Evolutionary conservation across 2,329 filamentous ascomycete species (phyloP), one percentile per base, ranked within the genome.

Genomic region (Chrysosphaeria jannelii): DNA sequence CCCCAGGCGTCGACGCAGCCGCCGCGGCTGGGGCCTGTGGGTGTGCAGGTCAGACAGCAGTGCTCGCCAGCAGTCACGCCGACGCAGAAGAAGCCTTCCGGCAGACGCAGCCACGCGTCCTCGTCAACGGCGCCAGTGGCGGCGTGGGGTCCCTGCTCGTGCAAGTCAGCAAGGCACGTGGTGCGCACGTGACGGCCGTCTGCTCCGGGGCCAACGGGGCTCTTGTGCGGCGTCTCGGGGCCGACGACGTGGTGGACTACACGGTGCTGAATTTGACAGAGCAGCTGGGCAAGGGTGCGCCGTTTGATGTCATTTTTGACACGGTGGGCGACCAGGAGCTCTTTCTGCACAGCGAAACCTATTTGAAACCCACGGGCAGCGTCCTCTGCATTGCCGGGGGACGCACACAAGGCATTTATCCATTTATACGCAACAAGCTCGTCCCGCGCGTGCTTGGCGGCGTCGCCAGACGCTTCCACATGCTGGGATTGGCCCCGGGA

Each of bases 121-220:
- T 57, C 22, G 38, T 57, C 4, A 52, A 55, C 29, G 53, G 50
- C 4, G 53, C 49, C 11, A 53, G 51, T 30, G 52, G 53, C 1
- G 52, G 50, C 8, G 47, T 57, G 5, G 53, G 53, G 8, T 42
- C 43, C 11, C 31, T 55, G 23, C 38, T 44, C 2, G 36, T 53
- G 22, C 53, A 57, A 36, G 43, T 52, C n/a, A 29, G 38, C 31
- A 40, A 51, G 29, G 41, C 47, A 19, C 29, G 38, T 24, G 35
- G 39, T 1, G 52, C 50, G 3, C 34, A 39, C 23, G 43, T 59
- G 2, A 46, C 46, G 1, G 53, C 38, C 0, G 43, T 56, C 8
- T 58, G 53, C 34, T 54, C 50, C 2, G 44, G 37, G 2, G 39
- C 31, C 20, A 58, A 57, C 22, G 40, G 33, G 5, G 47, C 44